A percentile compares a stretch with the other conserved stretches of the same genome.
These are phyloP conservation scores for Decorospora gaudefroyi DNA, from an alignment of 2,329 filamentous ascomycete genomes.

Conservation along the genomic window DNA sequence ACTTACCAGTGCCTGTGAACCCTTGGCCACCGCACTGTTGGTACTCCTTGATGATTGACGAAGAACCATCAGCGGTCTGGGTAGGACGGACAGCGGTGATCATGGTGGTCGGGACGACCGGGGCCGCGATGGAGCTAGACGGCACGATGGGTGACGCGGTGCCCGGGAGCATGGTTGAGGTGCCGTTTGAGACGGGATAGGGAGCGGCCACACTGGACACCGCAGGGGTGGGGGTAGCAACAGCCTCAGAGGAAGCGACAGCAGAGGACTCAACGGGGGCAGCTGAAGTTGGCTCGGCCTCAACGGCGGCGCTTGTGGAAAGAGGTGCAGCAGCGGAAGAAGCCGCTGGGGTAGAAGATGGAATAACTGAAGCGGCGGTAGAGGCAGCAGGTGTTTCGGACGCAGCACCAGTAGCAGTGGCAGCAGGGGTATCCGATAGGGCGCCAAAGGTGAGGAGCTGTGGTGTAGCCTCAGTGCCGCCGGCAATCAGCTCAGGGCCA, in stretches of 20 bases:
- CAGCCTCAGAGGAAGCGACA: slow-evolving; percentile 13
- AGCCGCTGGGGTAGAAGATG: slow-evolving; percentile 9
- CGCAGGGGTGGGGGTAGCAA: slow-evolving; percentile 3
- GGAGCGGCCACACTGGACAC: slow-evolving; percentile 8
- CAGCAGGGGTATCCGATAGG: slow-evolving; percentile 27
- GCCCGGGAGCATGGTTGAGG: slow-evolving; percentile 8
- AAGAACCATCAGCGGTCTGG: slow-evolving; percentile 22
- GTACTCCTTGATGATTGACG: slow-evolving; percentile 26
- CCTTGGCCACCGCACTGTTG: slow-evolving; percentile 53
- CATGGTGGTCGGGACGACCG: slow-evolving; percentile 26
- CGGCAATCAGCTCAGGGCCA: slow-evolving; percentile 44
- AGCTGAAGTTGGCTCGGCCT: slow-evolving; percentile 10
- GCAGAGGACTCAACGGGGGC: slow-evolving; percentile 16
- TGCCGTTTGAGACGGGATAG: slow-evolving; percentile 15
- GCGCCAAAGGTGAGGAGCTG: slow-evolving; percentile 34
- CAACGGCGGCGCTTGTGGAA: slow-evolving; percentile 9
- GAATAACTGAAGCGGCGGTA: slow-evolving; percentile 15
- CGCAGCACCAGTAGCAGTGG: slow-evolving; percentile 22
- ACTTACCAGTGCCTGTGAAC: slow-evolving; percentile 48
- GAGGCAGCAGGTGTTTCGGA: slow-evolving; percentile 24
- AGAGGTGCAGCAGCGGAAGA: slow-evolving; percentile 7
- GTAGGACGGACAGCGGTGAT: slow-evolving; percentile 28
- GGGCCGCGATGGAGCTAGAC: slow-evolving; percentile 1
- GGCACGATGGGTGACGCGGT: slow-evolving; percentile 2
- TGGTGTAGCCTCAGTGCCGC: slow-evolving; percentile 32